A percentile compares a stretch with the other conserved stretches of the same genome.
Evolutionary conservation across 306 rosid genomes (phyloP).

Genomic region (Dryas alaskensis): DNA sequence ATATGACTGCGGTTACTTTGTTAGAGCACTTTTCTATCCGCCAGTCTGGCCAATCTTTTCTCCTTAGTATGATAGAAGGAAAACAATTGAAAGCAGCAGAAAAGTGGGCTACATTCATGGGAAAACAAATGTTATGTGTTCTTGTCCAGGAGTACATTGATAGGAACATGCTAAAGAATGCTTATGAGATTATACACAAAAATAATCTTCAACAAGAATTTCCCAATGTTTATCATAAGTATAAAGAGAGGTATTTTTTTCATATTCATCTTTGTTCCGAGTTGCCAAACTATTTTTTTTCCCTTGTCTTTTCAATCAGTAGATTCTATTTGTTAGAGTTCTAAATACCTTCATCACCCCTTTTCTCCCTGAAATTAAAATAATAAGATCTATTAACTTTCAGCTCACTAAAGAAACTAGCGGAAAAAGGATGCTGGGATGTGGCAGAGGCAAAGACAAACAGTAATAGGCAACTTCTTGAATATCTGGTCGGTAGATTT

Average conservation of each 20-base stretch:
- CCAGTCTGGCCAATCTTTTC: constrained; percentile 64
- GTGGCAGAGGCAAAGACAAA: constrained; percentile 86
- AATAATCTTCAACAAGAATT: constrained; percentile 73
- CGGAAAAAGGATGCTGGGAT: constrained; percentile 97
- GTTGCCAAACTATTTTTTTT: neutral
- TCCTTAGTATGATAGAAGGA: constrained; percentile 57
- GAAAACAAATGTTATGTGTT: constrained; percentile 63
- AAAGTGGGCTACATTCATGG: constrained; percentile 94
- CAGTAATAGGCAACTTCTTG: constrained; percentile 71
- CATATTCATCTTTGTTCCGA: constrained; percentile 18
- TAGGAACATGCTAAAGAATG: constrained; percentile 74
- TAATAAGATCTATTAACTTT: constrained; percentile 26
- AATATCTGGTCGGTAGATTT: constrained; percentile 72
- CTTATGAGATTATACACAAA: constrained; percentile 65
- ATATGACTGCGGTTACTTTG: constrained; percentile 66
- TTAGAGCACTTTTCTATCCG: constrained; percentile 74
- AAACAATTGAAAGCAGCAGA: constrained; percentile 86
- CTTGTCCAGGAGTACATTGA: constrained; percentile 59
- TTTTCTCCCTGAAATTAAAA: constrained; percentile 9
- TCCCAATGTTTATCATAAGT: constrained; percentile 71
- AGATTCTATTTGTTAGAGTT: constrained; percentile 23
- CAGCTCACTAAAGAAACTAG: constrained; percentile 82
- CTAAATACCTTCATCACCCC: constrained; percentile 20
- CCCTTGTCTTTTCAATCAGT: constrained; percentile 3
- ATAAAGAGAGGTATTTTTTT: constrained; percentile 66